Percentiles rank a stretch among this genome's conserved stretches.
phyloP scores from a whole-genome alignment of 345 rosid species.

The Eucalyptus pauciflora region DNA sequence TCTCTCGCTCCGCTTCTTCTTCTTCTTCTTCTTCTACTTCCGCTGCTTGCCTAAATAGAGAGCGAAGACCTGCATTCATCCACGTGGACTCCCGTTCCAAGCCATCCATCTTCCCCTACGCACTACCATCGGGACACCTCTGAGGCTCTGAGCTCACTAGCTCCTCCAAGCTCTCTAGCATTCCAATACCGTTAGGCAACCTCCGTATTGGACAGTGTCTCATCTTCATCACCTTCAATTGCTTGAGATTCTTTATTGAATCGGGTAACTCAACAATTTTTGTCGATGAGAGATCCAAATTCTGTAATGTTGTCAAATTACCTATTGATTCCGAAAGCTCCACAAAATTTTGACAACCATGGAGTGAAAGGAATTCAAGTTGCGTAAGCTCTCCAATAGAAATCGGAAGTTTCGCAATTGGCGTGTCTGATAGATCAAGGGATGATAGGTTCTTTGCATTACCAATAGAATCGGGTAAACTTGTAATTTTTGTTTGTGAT shows the following conservation, averaged over 20 bases:
- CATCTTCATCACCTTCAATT: not conserved
- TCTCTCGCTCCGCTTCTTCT: no score
- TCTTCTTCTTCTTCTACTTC: no score
- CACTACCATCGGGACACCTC: no score
- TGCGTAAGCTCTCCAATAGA: not conserved
- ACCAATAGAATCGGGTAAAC: not conserved
- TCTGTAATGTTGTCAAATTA: not conserved
- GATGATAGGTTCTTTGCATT: not conserved
- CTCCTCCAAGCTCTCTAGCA: not conserved
- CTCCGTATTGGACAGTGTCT: fast-evolving
- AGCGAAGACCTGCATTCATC: no score
- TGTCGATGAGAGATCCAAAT: fast-evolving
- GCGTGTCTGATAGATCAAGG: fast-evolving
- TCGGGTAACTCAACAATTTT: not conserved
- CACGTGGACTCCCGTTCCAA: no score
- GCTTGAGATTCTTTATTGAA: not conserved
- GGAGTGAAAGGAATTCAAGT: not conserved
- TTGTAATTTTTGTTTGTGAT: fast-evolving
- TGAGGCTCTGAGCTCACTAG: no score
- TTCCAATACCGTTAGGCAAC: not conserved
- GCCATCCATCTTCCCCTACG: no score
- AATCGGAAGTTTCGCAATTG: fast-evolving
- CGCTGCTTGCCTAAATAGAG: no score
- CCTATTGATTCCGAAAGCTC: not conserved
- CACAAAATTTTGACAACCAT: fast-evolving